Evolutionary conservation across 108 stramenopile genomes (phyloP), one percentile per base, ranked within the genome.

Genomic region (Pseudonitzschia multistriata): DNA sequence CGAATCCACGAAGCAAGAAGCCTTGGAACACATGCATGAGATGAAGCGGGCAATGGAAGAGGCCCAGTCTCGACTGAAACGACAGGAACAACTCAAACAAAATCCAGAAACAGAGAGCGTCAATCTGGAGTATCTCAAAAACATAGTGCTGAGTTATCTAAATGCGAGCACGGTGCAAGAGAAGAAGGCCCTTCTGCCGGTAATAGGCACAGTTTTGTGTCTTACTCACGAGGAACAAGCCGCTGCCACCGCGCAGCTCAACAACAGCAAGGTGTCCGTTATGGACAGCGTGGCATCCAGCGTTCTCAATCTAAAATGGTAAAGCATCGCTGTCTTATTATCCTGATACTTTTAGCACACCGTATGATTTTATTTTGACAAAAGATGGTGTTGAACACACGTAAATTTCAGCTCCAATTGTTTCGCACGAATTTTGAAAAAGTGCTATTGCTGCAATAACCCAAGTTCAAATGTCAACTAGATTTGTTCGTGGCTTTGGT

Each of bases 111-210:
- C 7, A 45, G 42, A 13, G 1, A 72, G 62, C 42, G 80, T 86
- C 28, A 94, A 90, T 62, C 63, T 94, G 28, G 93, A 94, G 70
- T 94, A 94, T 62, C 74, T 94, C 67, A 94, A 94, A 66, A 91
- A 94, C 76, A 83, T 94, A n/a, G 85, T 91, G 77, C 74, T 94
- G 40, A 82, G 88, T 31, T 94, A 82, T 63, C 68, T 94, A 31
- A 88, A 88, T 65, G 93, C 93, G 19, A 87, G 70, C 42, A 78
- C 87, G 11, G 34, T 81, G 35, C 64, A 70, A 28, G 93, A 94
- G 66, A 76, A 87, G 60, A 84, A 86, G 61, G 78, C 85, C 17
- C 66, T 94, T 21, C 80, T 94, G 25, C 93, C 90, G 13, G 93
- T 89, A 33, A 81, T 94, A 60, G 84, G 83, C 10, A 86, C 93